A percentile compares a stretch with the other conserved stretches of the same genome.
Evolutionary conservation across 139 green algal genomes (phyloP).

Genomic region (Chlorella vulgaris): DNA sequence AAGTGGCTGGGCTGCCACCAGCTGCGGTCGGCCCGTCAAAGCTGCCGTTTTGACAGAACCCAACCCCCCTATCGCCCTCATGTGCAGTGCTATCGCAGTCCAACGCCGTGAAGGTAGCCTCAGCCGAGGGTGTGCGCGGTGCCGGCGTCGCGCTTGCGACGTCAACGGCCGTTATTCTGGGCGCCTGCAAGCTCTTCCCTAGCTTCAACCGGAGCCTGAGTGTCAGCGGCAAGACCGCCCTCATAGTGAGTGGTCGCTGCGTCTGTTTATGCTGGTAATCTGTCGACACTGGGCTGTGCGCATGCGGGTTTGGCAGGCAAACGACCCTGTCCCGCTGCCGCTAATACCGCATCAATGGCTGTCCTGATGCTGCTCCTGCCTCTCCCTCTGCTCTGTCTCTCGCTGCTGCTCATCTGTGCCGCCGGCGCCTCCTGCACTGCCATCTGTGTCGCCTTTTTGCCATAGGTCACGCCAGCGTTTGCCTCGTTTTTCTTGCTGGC

Average conservation of each 20-base stretch:
- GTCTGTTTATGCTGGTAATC: not conserved
- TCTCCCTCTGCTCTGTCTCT: too few species aligned
- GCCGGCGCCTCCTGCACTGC: not conserved
- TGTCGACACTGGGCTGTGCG: not conserved
- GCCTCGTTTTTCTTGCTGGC: conserved; percentile 52
- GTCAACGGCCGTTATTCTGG: conserved; percentile 29
- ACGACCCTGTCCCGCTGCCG: too few species aligned
- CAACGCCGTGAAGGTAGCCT: not conserved
- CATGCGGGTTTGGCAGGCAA: too few species aligned
- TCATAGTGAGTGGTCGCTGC: conserved; percentile 37
- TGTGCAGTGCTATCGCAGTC: not conserved
- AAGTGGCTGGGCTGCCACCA: too few species aligned
- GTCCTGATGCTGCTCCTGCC: too few species aligned
- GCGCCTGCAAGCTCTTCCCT: conserved; percentile 40
- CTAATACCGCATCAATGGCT: too few species aligned
- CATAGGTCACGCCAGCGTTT: conserved; percentile 53
- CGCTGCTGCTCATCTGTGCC: not conserved
- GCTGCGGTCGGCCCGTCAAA: too few species aligned
- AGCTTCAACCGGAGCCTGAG: conserved; percentile 39
- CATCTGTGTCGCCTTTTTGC: not conserved
- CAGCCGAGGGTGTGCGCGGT: conserved; percentile 9
- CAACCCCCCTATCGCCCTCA: too few species aligned
- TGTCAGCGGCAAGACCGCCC: conserved; percentile 36
- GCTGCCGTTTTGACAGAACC: too few species aligned
- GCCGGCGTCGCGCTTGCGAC: conserved; percentile 16